These are phyloP conservation scores for Polychaeton citri DNA, from an alignment of 2,329 filamentous ascomycete genomes.

Conservation along the genomic window DNA sequence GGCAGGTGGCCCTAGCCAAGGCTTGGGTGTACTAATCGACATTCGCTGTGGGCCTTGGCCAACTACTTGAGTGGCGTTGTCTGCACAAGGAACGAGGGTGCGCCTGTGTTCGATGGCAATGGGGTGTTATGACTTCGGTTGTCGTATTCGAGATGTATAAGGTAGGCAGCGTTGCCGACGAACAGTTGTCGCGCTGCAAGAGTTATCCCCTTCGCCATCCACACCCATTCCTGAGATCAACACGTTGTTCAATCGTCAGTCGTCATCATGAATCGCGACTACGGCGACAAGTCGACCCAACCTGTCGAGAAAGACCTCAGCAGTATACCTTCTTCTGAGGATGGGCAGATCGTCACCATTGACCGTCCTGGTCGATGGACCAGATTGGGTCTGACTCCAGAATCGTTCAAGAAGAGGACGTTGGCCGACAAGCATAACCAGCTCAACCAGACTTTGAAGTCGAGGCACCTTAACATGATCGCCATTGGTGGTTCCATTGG, in stretches of 20 bases:
- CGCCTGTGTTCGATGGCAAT: no score
- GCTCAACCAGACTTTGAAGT: conserved; percentile 19
- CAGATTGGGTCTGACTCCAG: conserved; percentile 17
- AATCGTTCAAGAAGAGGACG: conserved; percentile 17
- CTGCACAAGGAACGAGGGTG: no score
- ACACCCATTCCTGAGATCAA: no score
- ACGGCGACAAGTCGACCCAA: background rate
- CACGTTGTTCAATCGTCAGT: no score
- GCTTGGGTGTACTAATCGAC: background rate
- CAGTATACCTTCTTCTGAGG: background rate
- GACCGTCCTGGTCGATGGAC: conserved; percentile 6
- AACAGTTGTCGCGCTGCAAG: no score
- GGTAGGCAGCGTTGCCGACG: no score
- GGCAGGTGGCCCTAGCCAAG: background rate
- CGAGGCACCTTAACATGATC: conserved; percentile 21
- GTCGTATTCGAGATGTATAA: no score
- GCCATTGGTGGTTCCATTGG: conserved; percentile 30
- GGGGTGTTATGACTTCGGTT: no score
- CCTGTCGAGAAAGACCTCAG: background rate
- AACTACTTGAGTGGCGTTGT: background rate
- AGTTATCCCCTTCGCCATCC: no score
- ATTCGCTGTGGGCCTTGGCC: background rate
- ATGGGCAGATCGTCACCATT: background rate
- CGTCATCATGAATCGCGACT: background rate
- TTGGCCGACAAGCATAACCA: conserved; percentile 19